Base-by-base conservation (phyloP, 73 alveolate species). In the Blepharisma stoltei region DNA sequence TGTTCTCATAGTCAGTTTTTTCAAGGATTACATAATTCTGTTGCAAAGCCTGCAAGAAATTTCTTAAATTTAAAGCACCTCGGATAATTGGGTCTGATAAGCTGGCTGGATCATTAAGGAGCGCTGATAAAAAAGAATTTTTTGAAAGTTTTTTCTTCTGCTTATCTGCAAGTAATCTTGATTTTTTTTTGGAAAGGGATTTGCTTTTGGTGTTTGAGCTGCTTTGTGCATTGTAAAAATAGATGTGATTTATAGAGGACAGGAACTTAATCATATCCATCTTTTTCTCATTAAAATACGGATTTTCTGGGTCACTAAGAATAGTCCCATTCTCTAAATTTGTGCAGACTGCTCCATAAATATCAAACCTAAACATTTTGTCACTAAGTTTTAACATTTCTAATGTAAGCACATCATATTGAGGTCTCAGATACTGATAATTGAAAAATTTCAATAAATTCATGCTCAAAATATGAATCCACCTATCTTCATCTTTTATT, bases 281-380 rank as follows among this genome's bases (percentile, higher is more conserved):
- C 38, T 25, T 14, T 18, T 60, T 38, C 14, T 60, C 14, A 5
- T 60, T 5, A 25, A 20, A 60, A 8, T 20, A 18, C 0, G 37
- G 48, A 60, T 60, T n/a, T 25, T 25, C 23, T 1, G 73, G 73
- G 46, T 60, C 45, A 20, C 14, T 8, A 9, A 60, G 14, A 25
- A n/a, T 14, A 60, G 11, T 14, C 14, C 73, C 73, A 2, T 60
- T 38, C 46, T 60, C 46, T 8, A 25, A 8, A 38, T 60, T 60
- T n/a, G 46, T 60, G 47, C 73, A 60, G 14, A 38, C 79, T 14
- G 60, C 55, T 44, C 65, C 79, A 23, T 14, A 44, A 69, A 69
- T 11, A 11, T 69, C 65, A 25, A 69, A 69, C 43, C 27, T 69
- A 5, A 53, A 47, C 21, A 69, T 18, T 69, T 69, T 25, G 11